A percentile compares a stretch with the other conserved stretches of the same genome.
phyloP scores from a whole-genome alignment of 2,329 filamentous ascomycete genomes.

The Sporothrix phasma region DNA sequence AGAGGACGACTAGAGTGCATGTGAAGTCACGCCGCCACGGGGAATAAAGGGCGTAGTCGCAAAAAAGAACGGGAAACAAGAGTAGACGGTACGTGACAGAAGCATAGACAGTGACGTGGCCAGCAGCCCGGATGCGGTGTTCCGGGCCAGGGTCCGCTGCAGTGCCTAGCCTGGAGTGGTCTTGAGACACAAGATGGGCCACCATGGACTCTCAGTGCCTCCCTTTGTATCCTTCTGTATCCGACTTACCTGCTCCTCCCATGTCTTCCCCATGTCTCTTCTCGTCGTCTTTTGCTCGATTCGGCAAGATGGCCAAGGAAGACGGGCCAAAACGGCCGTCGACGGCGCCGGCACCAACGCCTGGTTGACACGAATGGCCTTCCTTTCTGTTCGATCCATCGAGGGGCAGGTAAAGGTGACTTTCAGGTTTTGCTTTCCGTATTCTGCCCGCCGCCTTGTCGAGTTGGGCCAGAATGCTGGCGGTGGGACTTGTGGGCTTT shows the following conservation, averaged over 20 bases:
- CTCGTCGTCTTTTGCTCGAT: too few species aligned
- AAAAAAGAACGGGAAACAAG: background rate
- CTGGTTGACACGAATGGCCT: background rate
- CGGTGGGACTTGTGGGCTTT: background rate
- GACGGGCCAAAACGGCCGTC: background rate
- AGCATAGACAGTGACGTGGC: background rate
- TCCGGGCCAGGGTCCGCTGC: background rate
- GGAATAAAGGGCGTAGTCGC: background rate
- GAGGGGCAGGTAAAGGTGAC: background rate
- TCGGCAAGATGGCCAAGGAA: background rate
- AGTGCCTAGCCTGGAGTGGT: background rate
- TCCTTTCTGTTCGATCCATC: background rate
- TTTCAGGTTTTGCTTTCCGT: too few species aligned
- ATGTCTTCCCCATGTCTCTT: background rate
- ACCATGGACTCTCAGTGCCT: too few species aligned
- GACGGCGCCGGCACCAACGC: background rate
- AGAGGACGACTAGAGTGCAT: too few species aligned
- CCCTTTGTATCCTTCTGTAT: too few species aligned
- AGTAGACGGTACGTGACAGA: background rate
- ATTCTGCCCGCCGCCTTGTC: background rate
- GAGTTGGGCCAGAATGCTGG: background rate
- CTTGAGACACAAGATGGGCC: slow-evolving; percentile 6
- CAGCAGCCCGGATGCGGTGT: background rate
- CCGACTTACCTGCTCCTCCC: too few species aligned
- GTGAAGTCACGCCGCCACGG: background rate